Evolutionary conservation across 345 rosid species (phyloP).

Genomic region (Nephelium lappaceum): DNA sequence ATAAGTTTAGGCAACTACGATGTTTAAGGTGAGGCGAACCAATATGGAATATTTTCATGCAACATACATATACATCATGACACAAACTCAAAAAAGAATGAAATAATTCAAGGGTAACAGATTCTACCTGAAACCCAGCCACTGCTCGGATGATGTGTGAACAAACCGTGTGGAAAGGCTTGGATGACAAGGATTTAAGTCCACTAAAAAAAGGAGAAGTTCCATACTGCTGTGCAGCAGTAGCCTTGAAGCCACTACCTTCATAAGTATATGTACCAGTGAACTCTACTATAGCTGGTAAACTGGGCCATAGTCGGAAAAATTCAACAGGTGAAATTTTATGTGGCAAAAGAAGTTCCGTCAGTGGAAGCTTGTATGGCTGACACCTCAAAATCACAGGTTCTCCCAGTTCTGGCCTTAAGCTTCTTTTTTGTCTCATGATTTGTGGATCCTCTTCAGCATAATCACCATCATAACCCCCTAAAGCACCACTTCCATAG

Average conservation of each 20-base stretch:
- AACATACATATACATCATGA: neutral
- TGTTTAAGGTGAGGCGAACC: neutral
- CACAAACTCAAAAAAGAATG: neutral
- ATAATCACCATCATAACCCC: slow-evolving; percentile 88
- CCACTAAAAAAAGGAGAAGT: slow-evolving; percentile 95
- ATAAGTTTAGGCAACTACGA: neutral
- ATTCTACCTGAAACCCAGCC: slow-evolving; percentile 93
- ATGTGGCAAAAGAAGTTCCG: slow-evolving; percentile 94
- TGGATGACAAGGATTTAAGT: slow-evolving; percentile 82
- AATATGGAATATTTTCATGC: neutral
- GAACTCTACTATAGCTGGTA: slow-evolving; percentile 86
- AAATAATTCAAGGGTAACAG: neutral
- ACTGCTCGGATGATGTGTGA: slow-evolving; percentile 92
- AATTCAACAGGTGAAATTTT: slow-evolving; percentile 96
- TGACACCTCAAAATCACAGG: slow-evolving; percentile 96
- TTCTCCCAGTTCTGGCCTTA: slow-evolving; percentile 87
- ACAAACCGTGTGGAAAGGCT: slow-evolving; percentile 93
- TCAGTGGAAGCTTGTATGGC: slow-evolving; percentile 94
- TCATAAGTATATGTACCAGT: slow-evolving; percentile 89
- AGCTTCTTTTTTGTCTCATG: slow-evolving; percentile 78
- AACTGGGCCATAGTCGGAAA: slow-evolving; percentile 98
- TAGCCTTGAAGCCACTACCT: slow-evolving; percentile 98
- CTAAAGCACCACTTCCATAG: slow-evolving; percentile 79
- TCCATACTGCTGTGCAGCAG: slow-evolving; percentile 97
- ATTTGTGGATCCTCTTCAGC: slow-evolving; percentile 88